Evolutionary conservation across 305 asterid genomes (phyloP).

Genomic region (Ilex paraguariensis): DNA sequence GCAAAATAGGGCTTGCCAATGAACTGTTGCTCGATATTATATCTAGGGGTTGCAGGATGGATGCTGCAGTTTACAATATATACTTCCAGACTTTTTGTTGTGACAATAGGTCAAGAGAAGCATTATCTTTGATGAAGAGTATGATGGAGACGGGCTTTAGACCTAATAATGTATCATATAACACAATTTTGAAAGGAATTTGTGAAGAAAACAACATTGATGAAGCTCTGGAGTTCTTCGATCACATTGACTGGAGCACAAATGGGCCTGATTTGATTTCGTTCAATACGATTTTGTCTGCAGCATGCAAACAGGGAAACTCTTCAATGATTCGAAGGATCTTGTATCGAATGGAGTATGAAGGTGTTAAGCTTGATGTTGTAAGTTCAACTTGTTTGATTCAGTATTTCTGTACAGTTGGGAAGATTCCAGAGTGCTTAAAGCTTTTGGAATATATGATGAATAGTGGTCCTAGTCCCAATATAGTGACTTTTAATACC

Average conservation of each 20-base stretch:
- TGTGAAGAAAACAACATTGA: constrained; percentile 38
- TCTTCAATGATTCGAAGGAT: constrained; percentile 30
- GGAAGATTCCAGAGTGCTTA: constrained; percentile 30
- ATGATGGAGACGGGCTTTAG: constrained; percentile 38
- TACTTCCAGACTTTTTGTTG: constrained; percentile 42
- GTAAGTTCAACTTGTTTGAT: constrained; percentile 46
- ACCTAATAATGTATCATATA: constrained; percentile 46
- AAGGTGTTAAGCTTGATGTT: constrained; percentile 39
- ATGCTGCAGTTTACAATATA: constrained; percentile 39
- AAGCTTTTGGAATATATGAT: constrained; percentile 39
- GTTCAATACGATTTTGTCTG: constrained; percentile 47
- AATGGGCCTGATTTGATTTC: constrained; percentile 52
- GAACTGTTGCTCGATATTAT: constrained; percentile 29
- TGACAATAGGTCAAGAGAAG: constrained; percentile 33
- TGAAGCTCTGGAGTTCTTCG: constrained; percentile 38
- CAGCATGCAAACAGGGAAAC: constrained; percentile 46
- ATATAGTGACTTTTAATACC: constrained; percentile 39
- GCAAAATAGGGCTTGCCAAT: constrained; percentile 30
- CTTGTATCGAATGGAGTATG: constrained; percentile 35
- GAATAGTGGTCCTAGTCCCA: constrained; percentile 35
- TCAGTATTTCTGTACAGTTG: constrained; percentile 37
- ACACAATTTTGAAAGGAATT: constrained; percentile 48
- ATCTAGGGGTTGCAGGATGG: constrained; percentile 30
- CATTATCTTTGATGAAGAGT: constrained; percentile 29
- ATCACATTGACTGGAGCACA: constrained; percentile 33